Conservation (phyloP, 495 filamentous ascomycete species). For the Entonaema liquescens region DNA sequence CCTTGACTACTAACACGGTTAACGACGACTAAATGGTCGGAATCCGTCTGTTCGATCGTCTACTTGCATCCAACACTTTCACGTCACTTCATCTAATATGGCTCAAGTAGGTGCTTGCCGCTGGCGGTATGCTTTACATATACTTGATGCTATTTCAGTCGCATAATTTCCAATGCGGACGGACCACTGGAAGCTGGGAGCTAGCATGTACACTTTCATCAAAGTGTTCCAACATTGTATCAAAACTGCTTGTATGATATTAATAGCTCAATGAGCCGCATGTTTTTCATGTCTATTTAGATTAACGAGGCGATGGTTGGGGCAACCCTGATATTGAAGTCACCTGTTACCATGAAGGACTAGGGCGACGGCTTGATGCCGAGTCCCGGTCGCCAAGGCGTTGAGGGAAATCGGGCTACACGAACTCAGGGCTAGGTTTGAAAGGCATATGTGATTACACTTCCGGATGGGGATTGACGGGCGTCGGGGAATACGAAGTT, state of each 20-base stretch:
- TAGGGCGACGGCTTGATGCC: constrained; percentile 18
- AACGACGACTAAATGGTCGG: background rate
- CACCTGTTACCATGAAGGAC: constrained; percentile 1
- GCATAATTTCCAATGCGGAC: background rate
- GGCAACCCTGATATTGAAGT: constrained; percentile 15
- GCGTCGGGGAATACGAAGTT: constrained; percentile 9
- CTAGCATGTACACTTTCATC: background rate
- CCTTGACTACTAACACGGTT: constrained; percentile 4
- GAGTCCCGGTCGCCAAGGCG: constrained; percentile 7
- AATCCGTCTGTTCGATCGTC: background rate
- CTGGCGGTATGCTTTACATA: background rate
- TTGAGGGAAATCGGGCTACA: background rate
- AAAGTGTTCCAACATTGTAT: background rate
- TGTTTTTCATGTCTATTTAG: background rate
- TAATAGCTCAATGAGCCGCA: constrained; percentile 19
- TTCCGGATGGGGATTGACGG: constrained; percentile 21
- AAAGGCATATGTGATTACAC: constrained; percentile 4
- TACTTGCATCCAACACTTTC: constrained; percentile 1
- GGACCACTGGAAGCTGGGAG: background rate
- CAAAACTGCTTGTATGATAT: constrained; percentile 5
- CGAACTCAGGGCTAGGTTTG: background rate
- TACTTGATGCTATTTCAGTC: constrained; percentile 17
- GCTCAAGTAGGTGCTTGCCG: background rate
- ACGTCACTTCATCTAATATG: background rate
- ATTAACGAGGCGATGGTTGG: background rate